Evolutionary conservation across 495 filamentous ascomycete genomes (phyloP).

Genomic region (Copromyces sp.): DNA sequence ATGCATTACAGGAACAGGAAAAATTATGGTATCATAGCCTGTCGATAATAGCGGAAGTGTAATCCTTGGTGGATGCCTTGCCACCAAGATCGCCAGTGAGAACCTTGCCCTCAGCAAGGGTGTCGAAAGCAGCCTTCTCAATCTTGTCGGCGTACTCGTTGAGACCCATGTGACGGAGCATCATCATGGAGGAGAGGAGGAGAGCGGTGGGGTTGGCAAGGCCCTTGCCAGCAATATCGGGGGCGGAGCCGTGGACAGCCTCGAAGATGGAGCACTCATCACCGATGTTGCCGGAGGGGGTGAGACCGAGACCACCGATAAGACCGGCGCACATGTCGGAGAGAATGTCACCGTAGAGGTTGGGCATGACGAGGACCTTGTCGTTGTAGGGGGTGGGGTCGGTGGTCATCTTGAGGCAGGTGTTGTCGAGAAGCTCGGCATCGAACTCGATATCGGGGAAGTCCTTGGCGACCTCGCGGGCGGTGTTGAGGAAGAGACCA

Average conservation of each 20-base stretch:
- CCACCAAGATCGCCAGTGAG: conserved; percentile 94
- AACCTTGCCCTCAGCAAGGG: conserved; percentile 87
- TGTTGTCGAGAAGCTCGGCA: conserved; percentile 94
- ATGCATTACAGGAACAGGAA: conserved; percentile 7
- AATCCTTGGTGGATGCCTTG: conserved; percentile 86
- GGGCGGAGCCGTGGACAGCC: conserved; percentile 95
- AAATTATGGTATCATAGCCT: conserved; percentile 46
- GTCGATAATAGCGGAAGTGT: conserved; percentile 81
- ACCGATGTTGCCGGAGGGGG: conserved; percentile 96
- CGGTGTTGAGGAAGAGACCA: conserved; percentile 88
- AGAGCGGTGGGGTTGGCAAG: conserved; percentile 94
- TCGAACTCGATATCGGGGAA: conserved; percentile 93
- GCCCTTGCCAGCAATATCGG: conserved; percentile 92
- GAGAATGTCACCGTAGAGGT: conserved; percentile 97
- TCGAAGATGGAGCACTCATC: conserved; percentile 99
- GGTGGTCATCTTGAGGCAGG: conserved; percentile 94
- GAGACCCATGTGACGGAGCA: conserved; percentile 97
- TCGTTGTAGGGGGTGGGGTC: conserved; percentile 94
- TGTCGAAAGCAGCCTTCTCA: conserved; percentile 88
- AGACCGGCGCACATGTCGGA: conserved; percentile 99
- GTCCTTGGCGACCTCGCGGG: conserved; percentile 77
- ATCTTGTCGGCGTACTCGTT: conserved; percentile 76
- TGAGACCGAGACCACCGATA: conserved; percentile 93
- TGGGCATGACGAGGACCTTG: conserved; percentile 99
- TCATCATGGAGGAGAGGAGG: conserved; percentile 90